Percentiles rank a stretch among this genome's conserved stretches.
phyloP scores from a whole-genome alignment of 108 stramenopile species.

The Hondaea fermentalgiana region DNA sequence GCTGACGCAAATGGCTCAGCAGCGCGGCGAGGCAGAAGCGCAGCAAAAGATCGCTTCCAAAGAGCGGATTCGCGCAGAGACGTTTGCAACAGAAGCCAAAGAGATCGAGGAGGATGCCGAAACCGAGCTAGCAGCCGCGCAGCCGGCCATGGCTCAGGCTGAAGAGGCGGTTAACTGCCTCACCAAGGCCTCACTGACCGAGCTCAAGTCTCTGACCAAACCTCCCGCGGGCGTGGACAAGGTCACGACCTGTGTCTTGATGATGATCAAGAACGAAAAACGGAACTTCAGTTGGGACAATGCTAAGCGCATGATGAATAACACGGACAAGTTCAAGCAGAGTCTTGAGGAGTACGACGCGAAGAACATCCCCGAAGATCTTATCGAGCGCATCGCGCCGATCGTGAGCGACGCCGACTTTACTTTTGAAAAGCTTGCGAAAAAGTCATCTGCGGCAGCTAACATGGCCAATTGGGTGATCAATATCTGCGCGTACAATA shows the following conservation, averaged over 20 bases:
- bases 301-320: constrained; percentile 47
- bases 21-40: constrained; percentile 36
- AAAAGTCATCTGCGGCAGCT: constrained; percentile 38
- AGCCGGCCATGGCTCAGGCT: constrained; percentile 41
- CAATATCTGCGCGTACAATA: constrained; percentile 49
- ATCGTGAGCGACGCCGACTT: constrained; percentile 62
- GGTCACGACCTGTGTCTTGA: constrained; percentile 33
- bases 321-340: constrained; percentile 34
- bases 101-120: constrained; percentile 35
- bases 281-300: constrained; percentile 39
- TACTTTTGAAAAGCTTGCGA: constrained; percentile 51
- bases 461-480: constrained; percentile 55
- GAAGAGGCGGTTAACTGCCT: constrained; percentile 40
- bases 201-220: constrained; percentile 34
- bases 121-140: constrained; percentile 22
- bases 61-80: constrained; percentile 29
- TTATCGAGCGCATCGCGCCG: constrained; percentile 44
- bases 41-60: constrained; percentile 35
- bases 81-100: constrained; percentile 18
- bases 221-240: constrained; percentile 48
- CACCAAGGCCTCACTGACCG: constrained; percentile 30
- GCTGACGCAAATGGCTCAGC: constrained; percentile 33
- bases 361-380: constrained; percentile 38
- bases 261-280: constrained; percentile 41
- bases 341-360: constrained; percentile 37